Base-by-base conservation (phyloP, 352 stramenopile genomes). In the Thalassiosira ordinaria region DNA sequence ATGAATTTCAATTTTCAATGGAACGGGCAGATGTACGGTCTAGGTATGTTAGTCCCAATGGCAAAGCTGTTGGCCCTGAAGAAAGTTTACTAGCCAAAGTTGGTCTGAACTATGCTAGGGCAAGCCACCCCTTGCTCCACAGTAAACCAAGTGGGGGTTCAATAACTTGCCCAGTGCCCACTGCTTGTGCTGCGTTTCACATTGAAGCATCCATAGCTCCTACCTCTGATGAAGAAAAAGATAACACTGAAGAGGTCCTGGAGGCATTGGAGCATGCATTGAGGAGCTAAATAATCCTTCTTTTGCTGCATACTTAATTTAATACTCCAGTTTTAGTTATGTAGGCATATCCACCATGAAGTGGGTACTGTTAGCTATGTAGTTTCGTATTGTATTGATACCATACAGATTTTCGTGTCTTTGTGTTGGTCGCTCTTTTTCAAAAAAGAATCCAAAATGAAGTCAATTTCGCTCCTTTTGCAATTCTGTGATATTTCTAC, bases 1-100 rank as follows among this genome's bases (percentile, higher is more conserved):
- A 75, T 3, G 56, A 65, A 51, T 75, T 75, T 65, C 66, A 56
- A 26, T 75, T 75, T 67, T 47, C 37, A 11, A 35, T 75, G 31
- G 2, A 18, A 26, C 52, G 26, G 14, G 26, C 29, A 37, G 66
- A 75, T 39, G 52, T 27, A 31, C 66, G 39, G 46, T 66, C 66
- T 35, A 13, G 37, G 31, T 61, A 27, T 53, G 52, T 65, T 39
- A 16, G 29, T 8, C 52, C 39, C 16, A 27, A 29, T 11, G 66
- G 53, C 37, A 20, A 29, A 35, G 11, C 11, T 16, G 20, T 67
- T 20, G 53, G 18, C 5, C 24, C 26, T 22, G 37, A 75, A 47
- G 66, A 75, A 29, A 60, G 5, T 33, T 47, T 26, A 9, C 7
- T 75, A 5, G 39, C 27, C 22, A 67, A 67, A 35, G 47, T 67